Percentiles rank a stretch among this genome's conserved stretches.
Conservation (phyloP, 345 rosid genomes). For the Boechera retrofracta region DNA sequence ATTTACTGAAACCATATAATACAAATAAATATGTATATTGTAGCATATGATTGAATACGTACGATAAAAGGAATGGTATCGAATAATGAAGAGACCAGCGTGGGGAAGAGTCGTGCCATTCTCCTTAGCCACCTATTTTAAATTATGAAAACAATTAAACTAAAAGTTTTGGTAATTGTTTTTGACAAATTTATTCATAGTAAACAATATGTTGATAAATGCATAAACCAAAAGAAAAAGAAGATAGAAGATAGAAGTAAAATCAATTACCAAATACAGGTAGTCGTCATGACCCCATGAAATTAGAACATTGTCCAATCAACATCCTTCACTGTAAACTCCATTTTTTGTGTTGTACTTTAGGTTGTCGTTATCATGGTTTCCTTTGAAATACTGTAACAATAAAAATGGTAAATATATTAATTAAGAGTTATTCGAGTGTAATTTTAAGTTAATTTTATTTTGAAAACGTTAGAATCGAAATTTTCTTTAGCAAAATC, state of each 20-base stretch:
- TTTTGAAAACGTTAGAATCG: neutral
- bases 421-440: neutral
- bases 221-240: too few relatives aligned
- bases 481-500: neutral
- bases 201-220: neutral
- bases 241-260: neutral
- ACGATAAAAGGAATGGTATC: slow-evolving; percentile 87
- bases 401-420: neutral
- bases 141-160: neutral
- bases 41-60: slow-evolving; percentile 38
- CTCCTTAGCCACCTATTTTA: slow-evolving; percentile 71
- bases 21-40: neutral
- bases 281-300: slow-evolving; percentile 94
- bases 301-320: slow-evolving; percentile 66
- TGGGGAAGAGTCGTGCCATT: slow-evolving; percentile 72
- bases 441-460: neutral
- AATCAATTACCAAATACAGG: slow-evolving; percentile 67
- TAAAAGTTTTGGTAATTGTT: neutral
- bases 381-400: slow-evolving; percentile 65
- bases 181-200: neutral
- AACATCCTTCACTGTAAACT: slow-evolving; percentile 70
- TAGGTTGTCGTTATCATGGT: slow-evolving; percentile 57
- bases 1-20: slow-evolving; percentile 4
- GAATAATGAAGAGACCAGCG: slow-evolving; percentile 69
- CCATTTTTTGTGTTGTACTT: slow-evolving; percentile 66